Base-by-base conservation (phyloP, 371 early-diverging fungal genomes). In the Mucor indicus region DNA sequence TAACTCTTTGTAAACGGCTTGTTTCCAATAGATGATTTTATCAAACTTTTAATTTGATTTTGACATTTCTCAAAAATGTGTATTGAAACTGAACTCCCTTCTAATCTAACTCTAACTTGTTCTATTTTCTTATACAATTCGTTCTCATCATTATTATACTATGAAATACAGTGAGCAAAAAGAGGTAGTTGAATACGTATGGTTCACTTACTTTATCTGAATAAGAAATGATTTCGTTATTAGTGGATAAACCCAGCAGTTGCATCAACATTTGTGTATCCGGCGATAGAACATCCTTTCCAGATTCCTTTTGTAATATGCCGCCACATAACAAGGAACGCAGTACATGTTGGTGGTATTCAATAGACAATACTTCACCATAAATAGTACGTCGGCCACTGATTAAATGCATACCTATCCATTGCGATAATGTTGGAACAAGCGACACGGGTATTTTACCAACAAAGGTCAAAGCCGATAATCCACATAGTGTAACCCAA, bases 341-440 rank as follows among this genome's bases (percentile, higher is more conserved):
- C 7, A 62, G 20, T 6, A 62, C 48, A 11, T 48, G 47, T 12
- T 59, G 55, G 25, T 38, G 55, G 43, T 57, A 61, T 16, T 66
- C 67, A 9, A 53, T 55, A 3, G 67, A 66, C 16, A 66, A 38
- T 3, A 66, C 64, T 38, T 68, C 69, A 19, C 59, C 54, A 39
- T 61, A 68, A 15, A 64, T 60, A 3, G 69, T 68, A 39, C 69
- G 58, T 40, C 62, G 38, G 12, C 69, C 69, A 17, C 64, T 64
- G 35, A 64, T 68, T 23, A 68, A 38, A 31, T 68, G 69, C 48
- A 64, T 57, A 20, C 64, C 69, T 9, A 68, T 58, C 62, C 69
- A 68, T 30, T 62, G 67, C 8, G 58, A 49, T 22, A 66, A 21
- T 1, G 52, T 48, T 8, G 67, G 67, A 4, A 66, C 43, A 1